phyloP scores from a whole-genome alignment of 164 flowering plant species.

The Malania oleifera region DNA sequence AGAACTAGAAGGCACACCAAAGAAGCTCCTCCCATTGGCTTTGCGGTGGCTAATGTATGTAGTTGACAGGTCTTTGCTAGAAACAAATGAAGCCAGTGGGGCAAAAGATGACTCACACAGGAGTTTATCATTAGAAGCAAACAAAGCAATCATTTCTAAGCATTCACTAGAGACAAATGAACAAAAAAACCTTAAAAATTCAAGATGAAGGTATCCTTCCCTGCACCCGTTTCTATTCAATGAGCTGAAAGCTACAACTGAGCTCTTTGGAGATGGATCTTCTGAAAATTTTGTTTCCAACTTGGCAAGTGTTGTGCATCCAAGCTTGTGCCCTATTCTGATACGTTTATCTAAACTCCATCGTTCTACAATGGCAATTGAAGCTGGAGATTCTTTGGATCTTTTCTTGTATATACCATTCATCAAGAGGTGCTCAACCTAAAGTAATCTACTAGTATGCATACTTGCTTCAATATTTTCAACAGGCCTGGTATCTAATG shows the following conservation, averaged over 20 bases:
- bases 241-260: constrained; percentile 75
- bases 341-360: constrained; percentile 90
- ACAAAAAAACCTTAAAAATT: constrained; percentile 47
- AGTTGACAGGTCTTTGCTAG: constrained; percentile 43
- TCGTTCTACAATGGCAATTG: constrained; percentile 77
- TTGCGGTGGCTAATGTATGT: constrained; percentile 79
- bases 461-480: constrained; percentile 89
- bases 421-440: constrained; percentile 77
- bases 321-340: constrained; percentile 89
- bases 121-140: constrained; percentile 15
- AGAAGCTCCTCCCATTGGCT: constrained; percentile 87
- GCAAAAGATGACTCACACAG: constrained; percentile 7
- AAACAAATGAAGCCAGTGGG: constrained; percentile 20
- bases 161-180: constrained; percentile 14
- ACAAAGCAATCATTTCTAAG: constrained; percentile 10
- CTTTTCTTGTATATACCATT: constrained; percentile 86
- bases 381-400: constrained; percentile 72
- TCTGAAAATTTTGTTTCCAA: constrained; percentile 39
- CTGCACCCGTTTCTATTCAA: constrained; percentile 72
- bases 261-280: constrained; percentile 41
- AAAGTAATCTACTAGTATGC: constrained; percentile 82
- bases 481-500: constrained; percentile 81
- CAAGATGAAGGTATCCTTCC: constrained; percentile 90
- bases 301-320: constrained; percentile 70
- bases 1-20: constrained; percentile 96